phyloP scores from a whole-genome alignment of 345 rosid species.

The Erodium maritimum region DNA sequence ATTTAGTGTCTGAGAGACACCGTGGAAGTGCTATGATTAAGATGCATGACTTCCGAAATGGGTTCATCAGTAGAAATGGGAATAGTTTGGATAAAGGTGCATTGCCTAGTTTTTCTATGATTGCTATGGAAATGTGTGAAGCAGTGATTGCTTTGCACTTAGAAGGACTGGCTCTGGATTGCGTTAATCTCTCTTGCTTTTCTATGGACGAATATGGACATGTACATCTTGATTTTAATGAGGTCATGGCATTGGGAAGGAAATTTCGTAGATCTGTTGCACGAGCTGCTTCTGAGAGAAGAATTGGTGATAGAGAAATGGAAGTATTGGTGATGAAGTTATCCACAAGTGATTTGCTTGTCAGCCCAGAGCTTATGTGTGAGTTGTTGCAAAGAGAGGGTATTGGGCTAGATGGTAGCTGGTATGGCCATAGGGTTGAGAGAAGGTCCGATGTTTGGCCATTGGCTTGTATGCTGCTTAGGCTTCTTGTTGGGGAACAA shows the following conservation, averaged over 20 bases:
- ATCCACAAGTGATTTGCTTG: constrained; percentile 24
- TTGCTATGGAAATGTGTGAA: constrained; percentile 70
- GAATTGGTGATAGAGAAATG: constrained; percentile 22
- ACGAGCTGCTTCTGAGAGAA: constrained; percentile 16
- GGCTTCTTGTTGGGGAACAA: constrained; percentile 38
- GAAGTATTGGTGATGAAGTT: constrained; percentile 20
- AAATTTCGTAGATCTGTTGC: constrained; percentile 11
- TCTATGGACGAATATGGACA: constrained; percentile 51
- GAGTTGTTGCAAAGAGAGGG: constrained; percentile 32
- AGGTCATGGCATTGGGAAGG: constrained; percentile 38
- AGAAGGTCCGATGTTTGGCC: constrained; percentile 65
- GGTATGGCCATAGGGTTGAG: constrained; percentile 18
- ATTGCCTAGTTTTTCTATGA: constrained; percentile 36
- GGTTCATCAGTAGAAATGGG: constrained; percentile 6
- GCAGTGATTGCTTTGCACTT: constrained; percentile 38
- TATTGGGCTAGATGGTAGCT: constrained; percentile 8
- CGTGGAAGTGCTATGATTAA: constrained; percentile 11
- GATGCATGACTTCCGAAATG: constrained; percentile 7
- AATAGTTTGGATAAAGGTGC: constrained; percentile 20
- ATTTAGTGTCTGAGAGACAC: constrained; percentile 47
- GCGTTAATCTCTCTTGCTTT: constrained; percentile 46
- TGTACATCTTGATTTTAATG: constrained; percentile 37
- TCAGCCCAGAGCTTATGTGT: constrained; percentile 60
- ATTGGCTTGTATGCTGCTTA: constrained; percentile 46
- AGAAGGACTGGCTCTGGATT: constrained; percentile 46